A percentile compares a stretch with the other conserved stretches of the same genome.
Evolutionary conservation across 2,329 filamentous ascomycete species (phyloP).

Genomic region (Xylaria sp.): DNA sequence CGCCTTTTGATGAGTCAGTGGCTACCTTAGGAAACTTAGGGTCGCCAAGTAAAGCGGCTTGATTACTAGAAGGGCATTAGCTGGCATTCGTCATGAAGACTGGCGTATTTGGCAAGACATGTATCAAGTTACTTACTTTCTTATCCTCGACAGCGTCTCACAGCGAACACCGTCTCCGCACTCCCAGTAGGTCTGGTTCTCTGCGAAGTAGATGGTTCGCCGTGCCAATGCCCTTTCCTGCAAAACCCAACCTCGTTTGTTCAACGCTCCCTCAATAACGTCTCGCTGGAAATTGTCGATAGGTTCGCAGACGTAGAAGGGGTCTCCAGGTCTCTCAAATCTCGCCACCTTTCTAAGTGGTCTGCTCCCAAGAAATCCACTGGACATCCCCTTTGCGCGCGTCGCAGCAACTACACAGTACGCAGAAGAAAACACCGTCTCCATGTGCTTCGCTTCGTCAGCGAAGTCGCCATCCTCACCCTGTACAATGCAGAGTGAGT

Average conservation of each 20-base stretch:
- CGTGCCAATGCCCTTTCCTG: conserved; percentile 47
- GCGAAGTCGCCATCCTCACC: conserved; percentile 31
- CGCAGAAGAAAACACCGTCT: conserved; percentile 36
- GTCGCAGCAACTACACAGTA: conserved; percentile 38
- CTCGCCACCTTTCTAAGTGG: conserved; percentile 1
- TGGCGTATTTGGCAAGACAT: background rate
- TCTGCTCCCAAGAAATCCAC: conserved; percentile 34
- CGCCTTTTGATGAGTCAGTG: conserved; percentile 18
- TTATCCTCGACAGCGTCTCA: conserved; percentile 42
- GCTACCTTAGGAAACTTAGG: conserved; percentile 33
- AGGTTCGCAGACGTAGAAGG: conserved; percentile 32
- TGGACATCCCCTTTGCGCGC: conserved; percentile 12
- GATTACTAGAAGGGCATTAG: conserved; percentile 31
- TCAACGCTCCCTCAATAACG: conserved; percentile 41
- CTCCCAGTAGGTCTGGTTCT: conserved; percentile 46
- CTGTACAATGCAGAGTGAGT: conserved; percentile 31
- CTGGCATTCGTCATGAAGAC: no score
- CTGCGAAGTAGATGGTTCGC: conserved; percentile 46
- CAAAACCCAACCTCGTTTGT: conserved; percentile 47
- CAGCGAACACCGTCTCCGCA: conserved; percentile 45
- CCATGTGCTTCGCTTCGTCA: conserved; percentile 35
- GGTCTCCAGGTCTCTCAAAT: conserved; percentile 1
- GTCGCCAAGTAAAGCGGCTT: conserved; percentile 39
- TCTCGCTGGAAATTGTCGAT: conserved; percentile 45
- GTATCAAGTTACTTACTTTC: conserved; percentile 42